These are phyloP conservation scores for Suhomyces terraborum DNA, from an alignment of 1,139 yeast species.

Conservation along the genomic window DNA sequence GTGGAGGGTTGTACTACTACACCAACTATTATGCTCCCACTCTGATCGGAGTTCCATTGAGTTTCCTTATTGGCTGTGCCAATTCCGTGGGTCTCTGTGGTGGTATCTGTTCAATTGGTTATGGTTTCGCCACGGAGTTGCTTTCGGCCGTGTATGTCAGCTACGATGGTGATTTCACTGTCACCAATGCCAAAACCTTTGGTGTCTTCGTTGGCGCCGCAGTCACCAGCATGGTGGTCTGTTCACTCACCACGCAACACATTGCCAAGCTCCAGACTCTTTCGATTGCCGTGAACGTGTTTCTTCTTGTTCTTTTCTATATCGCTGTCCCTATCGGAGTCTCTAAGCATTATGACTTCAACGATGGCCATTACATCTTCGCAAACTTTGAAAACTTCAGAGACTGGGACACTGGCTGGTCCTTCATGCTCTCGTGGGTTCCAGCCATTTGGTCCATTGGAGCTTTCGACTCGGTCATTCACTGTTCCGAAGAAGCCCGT, in stretches of 20 bases:
- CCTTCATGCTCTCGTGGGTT: conserved; percentile 32
- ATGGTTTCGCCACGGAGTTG: conserved; percentile 41
- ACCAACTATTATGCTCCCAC: conserved; percentile 43
- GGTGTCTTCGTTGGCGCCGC: conserved; percentile 42
- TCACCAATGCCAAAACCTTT: conserved; percentile 34
- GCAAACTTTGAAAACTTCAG: conserved; percentile 55
- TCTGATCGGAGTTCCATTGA: conserved; percentile 33
- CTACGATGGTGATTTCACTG: conserved; percentile 34
- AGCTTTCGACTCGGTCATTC: conserved; percentile 35
- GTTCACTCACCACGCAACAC: conserved; percentile 36
- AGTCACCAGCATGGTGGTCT: conserved; percentile 29
- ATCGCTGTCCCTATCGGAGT: conserved; percentile 68
- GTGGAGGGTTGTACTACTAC: conserved; percentile 56
- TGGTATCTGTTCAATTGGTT: conserved; percentile 42
- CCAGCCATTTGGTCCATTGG: conserved; percentile 39
- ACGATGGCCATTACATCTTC: conserved; percentile 43
- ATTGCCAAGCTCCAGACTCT: conserved; percentile 61
- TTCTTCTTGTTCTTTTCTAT: conserved; percentile 56
- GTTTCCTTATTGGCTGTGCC: conserved; percentile 39
- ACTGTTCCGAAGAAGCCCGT: conserved; percentile 35
- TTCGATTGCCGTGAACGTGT: conserved; percentile 58
- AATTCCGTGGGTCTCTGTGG: conserved; percentile 40
- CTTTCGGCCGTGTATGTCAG: conserved; percentile 37
- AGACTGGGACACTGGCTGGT: conserved; percentile 70
- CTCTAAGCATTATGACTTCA: conserved; percentile 32